Evolutionary conservation across 73 alveolate species (phyloP).

Genomic region (Paramecium primaurelia): DNA sequence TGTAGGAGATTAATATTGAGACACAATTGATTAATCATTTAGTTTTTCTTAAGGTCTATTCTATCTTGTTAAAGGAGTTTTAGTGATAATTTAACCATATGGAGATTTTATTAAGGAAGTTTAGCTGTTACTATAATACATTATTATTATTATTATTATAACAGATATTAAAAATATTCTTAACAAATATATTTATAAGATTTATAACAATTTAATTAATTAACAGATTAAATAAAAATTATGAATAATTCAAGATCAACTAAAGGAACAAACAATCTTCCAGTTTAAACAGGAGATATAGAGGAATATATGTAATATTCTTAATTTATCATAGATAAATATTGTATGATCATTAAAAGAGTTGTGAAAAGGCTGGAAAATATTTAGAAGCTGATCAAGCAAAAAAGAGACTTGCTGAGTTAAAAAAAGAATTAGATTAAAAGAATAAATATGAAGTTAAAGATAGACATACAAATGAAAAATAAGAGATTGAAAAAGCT

Average conservation of each 20-base stretch:
- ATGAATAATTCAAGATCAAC: constrained; percentile 4
- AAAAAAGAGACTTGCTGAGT: constrained; percentile 42
- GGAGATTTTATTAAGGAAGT: not conserved
- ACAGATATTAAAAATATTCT: not conserved
- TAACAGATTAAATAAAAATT: not conserved
- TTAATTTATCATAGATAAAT: not conserved
- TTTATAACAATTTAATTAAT: not conserved
- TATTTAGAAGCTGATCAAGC: constrained; percentile 61
- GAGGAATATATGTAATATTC: constrained; percentile 12
- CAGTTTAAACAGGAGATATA: constrained; percentile 18
- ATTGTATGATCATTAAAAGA: constrained; percentile 48
- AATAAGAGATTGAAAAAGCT: constrained; percentile 52
- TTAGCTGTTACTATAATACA: not conserved
- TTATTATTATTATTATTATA: not conserved
- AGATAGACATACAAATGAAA: constrained; percentile 50
- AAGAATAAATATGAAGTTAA: constrained; percentile 60
- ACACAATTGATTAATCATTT: not conserved
- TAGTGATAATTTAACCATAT: not conserved
- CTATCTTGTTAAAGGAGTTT: not conserved
- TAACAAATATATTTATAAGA: not conserved
- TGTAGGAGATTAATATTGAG: not conserved
- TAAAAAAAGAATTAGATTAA: constrained; percentile 36
- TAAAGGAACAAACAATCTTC: constrained; percentile 12
- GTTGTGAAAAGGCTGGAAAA: constrained; percentile 58
- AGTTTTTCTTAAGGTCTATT: not conserved